A percentile compares a stretch with the other conserved stretches of the same genome.
Evolutionary conservation across 73 alveolate genomes (phyloP).

Genomic region (Blepharisma japonicum): DNA sequence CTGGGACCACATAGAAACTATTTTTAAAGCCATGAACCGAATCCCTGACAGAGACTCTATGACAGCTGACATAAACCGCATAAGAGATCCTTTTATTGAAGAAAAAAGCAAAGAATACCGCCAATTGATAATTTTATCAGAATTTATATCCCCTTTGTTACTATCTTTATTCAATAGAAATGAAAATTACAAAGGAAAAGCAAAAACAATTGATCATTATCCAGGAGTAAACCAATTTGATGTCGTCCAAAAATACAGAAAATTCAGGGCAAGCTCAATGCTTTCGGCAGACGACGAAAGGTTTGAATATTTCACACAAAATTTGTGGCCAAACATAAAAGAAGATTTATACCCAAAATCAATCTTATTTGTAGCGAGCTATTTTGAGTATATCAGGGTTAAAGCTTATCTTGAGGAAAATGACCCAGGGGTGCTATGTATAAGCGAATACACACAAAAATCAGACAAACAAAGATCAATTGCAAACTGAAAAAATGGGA

Average conservation of each 20-base stretch:
- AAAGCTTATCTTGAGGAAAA: conserved; percentile 11
- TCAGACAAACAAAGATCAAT: conserved; percentile 4
- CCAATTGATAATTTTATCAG: background rate
- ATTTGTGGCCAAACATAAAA: background rate
- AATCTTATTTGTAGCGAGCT: background rate
- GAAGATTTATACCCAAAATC: conserved; percentile 1
- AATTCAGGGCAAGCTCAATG: background rate
- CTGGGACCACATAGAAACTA: conserved; percentile 17
- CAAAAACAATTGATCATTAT: background rate
- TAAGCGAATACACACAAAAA: conserved; percentile 17
- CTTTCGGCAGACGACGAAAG: background rate
- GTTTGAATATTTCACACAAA: background rate
- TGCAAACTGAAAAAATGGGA: conserved; percentile 1
- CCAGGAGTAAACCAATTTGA: background rate
- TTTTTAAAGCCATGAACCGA: conserved; percentile 10
- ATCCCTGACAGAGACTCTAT: conserved; percentile 23
- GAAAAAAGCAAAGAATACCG: background rate
- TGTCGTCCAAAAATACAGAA: conserved; percentile 3
- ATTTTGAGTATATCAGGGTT: conserved; percentile 18
- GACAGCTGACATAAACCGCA: conserved; percentile 9
- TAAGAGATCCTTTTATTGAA: background rate
- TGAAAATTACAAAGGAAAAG: background rate
- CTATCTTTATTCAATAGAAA: background rate
- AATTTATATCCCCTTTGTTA: background rate
- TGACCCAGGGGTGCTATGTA: conserved; percentile 15